Evolutionary conservation across 768 basidiomycete species (phyloP), one percentile per base, ranked within the genome.

Genomic region (Tricholoma sp.): DNA sequence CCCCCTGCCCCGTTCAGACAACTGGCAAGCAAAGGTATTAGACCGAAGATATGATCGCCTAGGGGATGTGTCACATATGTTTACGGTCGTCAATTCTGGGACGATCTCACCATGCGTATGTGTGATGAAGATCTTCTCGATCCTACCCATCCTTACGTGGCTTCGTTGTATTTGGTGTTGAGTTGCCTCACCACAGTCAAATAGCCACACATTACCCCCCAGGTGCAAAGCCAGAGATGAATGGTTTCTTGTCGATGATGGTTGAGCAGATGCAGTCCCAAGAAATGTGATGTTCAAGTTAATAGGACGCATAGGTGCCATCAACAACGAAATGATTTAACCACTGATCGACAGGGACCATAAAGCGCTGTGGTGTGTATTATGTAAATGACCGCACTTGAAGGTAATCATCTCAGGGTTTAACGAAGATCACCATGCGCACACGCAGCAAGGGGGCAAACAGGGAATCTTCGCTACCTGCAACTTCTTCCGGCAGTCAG

Each of bases 151-250:
- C 69, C 83, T 88, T n/a, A 94, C 77, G 1, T 55, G 62, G 59
- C 86, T 88, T 67, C 79, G 83, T 69, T 91, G 88, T 4, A 92
- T 63, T 63, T 84, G 89, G 64, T 87, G 82, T 63, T 91, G 90
- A 2, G 90, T 91, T 12, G 84, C 89, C 70, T 92, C 90, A 19
- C 90, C 90, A 67, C 90, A 92, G 66, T 92, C 90, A 63, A 92
- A 91, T 6, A 92, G 68, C 90, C 90, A 92, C 55, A 89, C 83
- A 73, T 88, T 83, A 16, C 83, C 77, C 16, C 78, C 79, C 9
- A 91, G 72, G 19, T 84, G 80, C 6, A 92, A 64, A 1, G 88
- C 85, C 7, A 86, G 79, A 3, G 89, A 75, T 34, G 90, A 91
- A 64, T 91, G 89, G 63, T 87, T 89, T 54, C 90, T 78, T 0